Conservation (phyloP, 495 filamentous ascomycete species). For the Aspergillus sclerotioniger region DNA sequence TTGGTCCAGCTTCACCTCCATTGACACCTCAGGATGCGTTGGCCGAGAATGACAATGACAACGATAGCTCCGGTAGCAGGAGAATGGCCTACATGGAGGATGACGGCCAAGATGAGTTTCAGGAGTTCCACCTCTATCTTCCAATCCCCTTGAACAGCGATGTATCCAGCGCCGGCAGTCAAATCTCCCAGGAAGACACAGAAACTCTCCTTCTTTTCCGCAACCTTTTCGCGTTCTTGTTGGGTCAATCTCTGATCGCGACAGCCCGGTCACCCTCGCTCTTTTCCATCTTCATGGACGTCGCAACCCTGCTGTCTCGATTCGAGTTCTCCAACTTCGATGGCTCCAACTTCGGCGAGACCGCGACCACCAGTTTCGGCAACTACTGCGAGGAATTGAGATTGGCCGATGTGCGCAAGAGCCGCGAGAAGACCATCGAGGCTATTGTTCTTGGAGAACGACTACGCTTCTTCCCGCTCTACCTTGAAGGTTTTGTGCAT, state of each 20-base stretch:
- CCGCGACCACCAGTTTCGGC: slow-evolving; percentile 71
- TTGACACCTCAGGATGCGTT: slow-evolving; percentile 34
- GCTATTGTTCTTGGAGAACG: slow-evolving; percentile 82
- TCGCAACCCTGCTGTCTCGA: slow-evolving; percentile 64
- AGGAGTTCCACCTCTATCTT: slow-evolving; percentile 69
- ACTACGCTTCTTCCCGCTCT: slow-evolving; percentile 77
- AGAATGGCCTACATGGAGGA: slow-evolving; percentile 42
- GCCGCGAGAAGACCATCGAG: slow-evolving; percentile 88
- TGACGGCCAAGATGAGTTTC: slow-evolving; percentile 39
- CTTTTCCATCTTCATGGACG: slow-evolving; percentile 72
- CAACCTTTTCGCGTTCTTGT: slow-evolving; percentile 89
- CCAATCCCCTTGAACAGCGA: slow-evolving; percentile 56
- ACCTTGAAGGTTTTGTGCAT: slow-evolving; percentile 88
- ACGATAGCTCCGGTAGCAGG: slow-evolving; percentile 43
- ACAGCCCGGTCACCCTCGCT: slow-evolving; percentile 63
- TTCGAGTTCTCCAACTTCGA: slow-evolving; percentile 81
- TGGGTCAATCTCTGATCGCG: slow-evolving; percentile 75
- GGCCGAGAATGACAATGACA: slow-evolving; percentile 42
- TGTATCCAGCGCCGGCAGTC: slow-evolving; percentile 37
- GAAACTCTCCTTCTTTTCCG: slow-evolving; percentile 73
- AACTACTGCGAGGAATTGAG: slow-evolving; percentile 71
- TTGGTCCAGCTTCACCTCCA: slow-evolving; percentile 41
- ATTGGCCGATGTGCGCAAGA: slow-evolving; percentile 76
- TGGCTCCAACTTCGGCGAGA: slow-evolving; percentile 78
- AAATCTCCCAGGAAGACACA: slow-evolving; percentile 53